These are phyloP conservation scores for Acanthamoeba castellanii DNA, from an alignment of 208 protist species.

Conservation along the genomic window DNA sequence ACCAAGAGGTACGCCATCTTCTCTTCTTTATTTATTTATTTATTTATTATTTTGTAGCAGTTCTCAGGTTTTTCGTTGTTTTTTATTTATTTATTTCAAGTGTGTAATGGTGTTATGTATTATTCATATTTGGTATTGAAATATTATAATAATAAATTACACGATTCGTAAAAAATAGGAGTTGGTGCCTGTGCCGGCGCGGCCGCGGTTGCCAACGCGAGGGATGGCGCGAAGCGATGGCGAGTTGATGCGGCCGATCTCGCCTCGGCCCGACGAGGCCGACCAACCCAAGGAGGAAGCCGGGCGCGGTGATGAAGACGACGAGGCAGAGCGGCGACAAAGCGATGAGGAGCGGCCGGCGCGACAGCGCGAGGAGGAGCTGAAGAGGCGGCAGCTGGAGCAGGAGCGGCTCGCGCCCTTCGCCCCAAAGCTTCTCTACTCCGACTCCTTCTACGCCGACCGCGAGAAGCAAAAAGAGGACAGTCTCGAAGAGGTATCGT, in stretches of 20 bases:
- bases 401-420: slow-evolving; percentile 23
- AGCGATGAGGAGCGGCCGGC: not conserved
- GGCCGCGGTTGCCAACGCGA: not conserved
- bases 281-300: not conserved
- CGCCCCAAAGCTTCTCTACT: slow-evolving; percentile 1
- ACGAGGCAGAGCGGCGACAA: not conserved
- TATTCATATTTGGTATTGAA: not conserved
- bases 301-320: not conserved
- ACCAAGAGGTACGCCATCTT: not conserved
- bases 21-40: not conserved
- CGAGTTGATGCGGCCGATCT: not conserved
- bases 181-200: not conserved
- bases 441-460: slow-evolving; percentile 10
- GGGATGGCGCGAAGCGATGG: not conserved
- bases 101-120: not conserved
- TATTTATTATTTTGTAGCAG: too few species aligned
- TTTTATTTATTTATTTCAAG: too few species aligned
- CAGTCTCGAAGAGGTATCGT: slow-evolving; percentile 16
- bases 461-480: slow-evolving; percentile 8
- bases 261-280: not conserved
- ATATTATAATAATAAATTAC: not conserved
- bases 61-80: too few species aligned
- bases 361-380: not conserved
- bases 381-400: not conserved
- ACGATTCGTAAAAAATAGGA: not conserved